These are phyloP conservation scores for Malassezia cuniculi DNA, from an alignment of 1,284 basidiomycete species.

Conservation along the genomic window DNA sequence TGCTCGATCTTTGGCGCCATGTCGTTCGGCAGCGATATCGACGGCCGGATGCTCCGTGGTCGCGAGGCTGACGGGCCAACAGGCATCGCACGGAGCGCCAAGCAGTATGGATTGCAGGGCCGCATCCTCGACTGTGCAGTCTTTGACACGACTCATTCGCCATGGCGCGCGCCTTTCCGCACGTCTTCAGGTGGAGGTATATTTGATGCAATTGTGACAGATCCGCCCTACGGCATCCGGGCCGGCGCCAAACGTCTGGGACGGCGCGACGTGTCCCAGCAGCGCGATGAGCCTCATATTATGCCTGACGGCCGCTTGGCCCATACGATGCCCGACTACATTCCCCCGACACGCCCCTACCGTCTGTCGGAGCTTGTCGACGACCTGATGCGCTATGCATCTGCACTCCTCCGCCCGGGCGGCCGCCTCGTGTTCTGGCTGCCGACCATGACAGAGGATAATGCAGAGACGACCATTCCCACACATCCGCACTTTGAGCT, in stretches of 20 bases:
- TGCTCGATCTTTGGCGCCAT: conserved; percentile 64
- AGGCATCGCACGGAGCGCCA: conserved; percentile 63
- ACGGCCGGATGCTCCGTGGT: conserved; percentile 89
- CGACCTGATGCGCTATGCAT: conserved; percentile 70
- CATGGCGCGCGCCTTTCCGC: conserved; percentile 62
- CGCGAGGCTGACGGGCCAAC: conserved; percentile 51
- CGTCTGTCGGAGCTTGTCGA: conserved; percentile 70
- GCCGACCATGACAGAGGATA: conserved; percentile 31
- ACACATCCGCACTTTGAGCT: conserved; percentile 50
- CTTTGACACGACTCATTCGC: conserved; percentile 77
- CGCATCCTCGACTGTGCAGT: conserved; percentile 72
- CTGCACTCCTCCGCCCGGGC: conserved; percentile 68
- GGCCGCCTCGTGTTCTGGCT: conserved; percentile 78
- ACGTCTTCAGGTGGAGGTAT: conserved; percentile 48
- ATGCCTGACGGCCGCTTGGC: conserved; percentile 36
- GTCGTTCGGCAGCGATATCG: conserved; percentile 87
- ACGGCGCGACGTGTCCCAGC: conserved; percentile 49
- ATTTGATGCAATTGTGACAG: conserved; percentile 68
- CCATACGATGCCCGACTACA: conserved; percentile 40
- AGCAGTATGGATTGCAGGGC: conserved; percentile 66
- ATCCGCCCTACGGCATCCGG: conserved; percentile 67
- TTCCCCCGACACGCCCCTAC: conserved; percentile 70
- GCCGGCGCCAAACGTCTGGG: conserved; percentile 92
- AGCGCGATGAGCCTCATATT: conserved; percentile 34
- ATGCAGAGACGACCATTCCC: conserved; percentile 21